These are phyloP conservation scores for Tilletia horrida DNA, from an alignment of 1,284 basidiomycete species.

Conservation along the genomic window DNA sequence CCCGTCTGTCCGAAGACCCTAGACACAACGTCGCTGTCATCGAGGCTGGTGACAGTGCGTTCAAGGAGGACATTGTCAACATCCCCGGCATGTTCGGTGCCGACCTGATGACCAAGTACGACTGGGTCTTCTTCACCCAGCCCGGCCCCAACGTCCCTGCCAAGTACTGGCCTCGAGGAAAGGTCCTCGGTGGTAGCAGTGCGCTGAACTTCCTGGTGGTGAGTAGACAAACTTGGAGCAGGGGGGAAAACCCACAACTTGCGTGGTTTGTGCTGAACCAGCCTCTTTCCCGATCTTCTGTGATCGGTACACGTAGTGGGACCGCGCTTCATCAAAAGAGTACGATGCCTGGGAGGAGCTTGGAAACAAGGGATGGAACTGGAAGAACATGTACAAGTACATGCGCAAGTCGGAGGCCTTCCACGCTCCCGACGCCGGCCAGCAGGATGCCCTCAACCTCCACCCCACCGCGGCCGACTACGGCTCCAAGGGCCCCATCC, in stretches of 20 bases:
- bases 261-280: too few species aligned
- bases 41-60: slow-evolving; percentile 60
- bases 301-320: slow-evolving; percentile 42
- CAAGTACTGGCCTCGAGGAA: slow-evolving; percentile 45
- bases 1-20: slow-evolving; percentile 70
- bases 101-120: slow-evolving; percentile 6
- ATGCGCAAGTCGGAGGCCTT: slow-evolving; percentile 56
- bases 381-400: slow-evolving; percentile 54
- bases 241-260: too few species aligned
- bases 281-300: too few species aligned
- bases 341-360: slow-evolving; percentile 51
- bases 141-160: slow-evolving; percentile 19
- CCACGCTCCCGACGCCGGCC: slow-evolving; percentile 39
- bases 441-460: slow-evolving; percentile 37
- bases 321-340: slow-evolving; percentile 49
- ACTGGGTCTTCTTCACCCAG: slow-evolving; percentile 18
- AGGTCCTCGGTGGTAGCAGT: slow-evolving; percentile 52
- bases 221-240: neutral
- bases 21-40: slow-evolving; percentile 64
- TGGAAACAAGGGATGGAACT: slow-evolving; percentile 52
- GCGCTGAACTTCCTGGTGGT: slow-evolving; percentile 47
- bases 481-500: slow-evolving; percentile 46
- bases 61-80: slow-evolving; percentile 24
- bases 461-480: slow-evolving; percentile 40
- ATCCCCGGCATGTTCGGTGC: slow-evolving; percentile 4